A percentile compares a stretch with the other conserved stretches of the same genome.
Conservation (phyloP, 2,329 filamentous ascomycete genomes). For the Coniella lustricola region DNA sequence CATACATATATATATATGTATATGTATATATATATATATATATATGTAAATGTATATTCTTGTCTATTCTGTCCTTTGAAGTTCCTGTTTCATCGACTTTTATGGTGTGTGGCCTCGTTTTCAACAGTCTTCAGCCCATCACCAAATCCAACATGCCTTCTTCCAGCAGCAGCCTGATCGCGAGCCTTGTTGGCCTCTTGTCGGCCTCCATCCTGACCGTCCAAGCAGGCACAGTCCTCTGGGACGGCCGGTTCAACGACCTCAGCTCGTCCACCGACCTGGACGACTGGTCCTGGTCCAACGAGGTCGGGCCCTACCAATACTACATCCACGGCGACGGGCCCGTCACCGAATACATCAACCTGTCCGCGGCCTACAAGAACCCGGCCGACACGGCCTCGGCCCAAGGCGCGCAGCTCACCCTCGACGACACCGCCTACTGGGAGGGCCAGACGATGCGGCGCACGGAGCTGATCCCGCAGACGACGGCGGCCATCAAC, state of each 20-base stretch:
- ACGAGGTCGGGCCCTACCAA: constrained; percentile 63
- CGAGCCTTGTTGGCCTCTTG: constrained; percentile 1
- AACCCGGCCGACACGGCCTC: constrained; percentile 57
- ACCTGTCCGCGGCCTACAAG: constrained; percentile 52
- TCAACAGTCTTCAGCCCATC: too few relatives aligned
- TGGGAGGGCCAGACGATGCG: constrained; percentile 70
- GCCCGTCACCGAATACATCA: constrained; percentile 51
- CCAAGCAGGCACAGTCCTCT: constrained; percentile 33
- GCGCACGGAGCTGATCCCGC: constrained; percentile 66
- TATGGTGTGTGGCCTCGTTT: too few relatives aligned
- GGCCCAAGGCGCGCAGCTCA: constrained; percentile 61
- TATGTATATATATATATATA: too few relatives aligned
- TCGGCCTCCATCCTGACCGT: constrained; percentile 23
- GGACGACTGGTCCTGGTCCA: constrained; percentile 58
- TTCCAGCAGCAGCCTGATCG: too few relatives aligned
- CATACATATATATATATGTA: too few relatives aligned
- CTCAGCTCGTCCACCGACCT: constrained; percentile 47
- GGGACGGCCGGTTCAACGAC: constrained; percentile 62
- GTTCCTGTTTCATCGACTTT: too few relatives aligned
- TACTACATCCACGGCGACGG: constrained; percentile 68
- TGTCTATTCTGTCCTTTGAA: too few relatives aligned
- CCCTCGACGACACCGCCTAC: constrained; percentile 54
- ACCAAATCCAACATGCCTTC: too few relatives aligned
- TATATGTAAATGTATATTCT: too few relatives aligned
- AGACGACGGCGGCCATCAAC: constrained; percentile 59